Evolutionary conservation across 305 asterid genomes (phyloP), one percentile per base, ranked within the genome.

Genomic region (Solanum aculeatissimum): DNA sequence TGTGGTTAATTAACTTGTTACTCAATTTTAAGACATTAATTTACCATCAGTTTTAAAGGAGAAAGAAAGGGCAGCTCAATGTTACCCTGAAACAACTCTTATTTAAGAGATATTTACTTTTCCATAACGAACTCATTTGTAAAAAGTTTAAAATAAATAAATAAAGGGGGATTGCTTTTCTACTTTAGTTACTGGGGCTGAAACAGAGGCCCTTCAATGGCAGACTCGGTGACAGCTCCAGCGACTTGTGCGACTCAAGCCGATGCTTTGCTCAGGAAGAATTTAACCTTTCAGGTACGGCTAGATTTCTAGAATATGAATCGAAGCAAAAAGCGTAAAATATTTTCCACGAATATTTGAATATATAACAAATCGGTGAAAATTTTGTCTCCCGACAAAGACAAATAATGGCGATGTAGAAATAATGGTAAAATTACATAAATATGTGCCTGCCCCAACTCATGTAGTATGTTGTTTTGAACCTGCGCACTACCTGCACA

Each of bases 181-280:
- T 43, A 21, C 1, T 71, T 71, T 19, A 38, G 18, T 38, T 71
- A 21, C 80, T 43, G 54, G 80, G 35, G 38, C 1, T 71, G 80
- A 43, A 71, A 70, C 32, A 21, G 57, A 71, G 57, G 21, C 43
- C 35, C 35, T 71, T 42, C 80, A 40, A 94, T 93, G 97, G 93
- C 88, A 54, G 98, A 90, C 85, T 74, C 89, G 18, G 68, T 92
- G 32, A 81, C 68, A 62, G 95, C 92, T 53, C 91, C 90, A 65
- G 90, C 97, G 71, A 95, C 92, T 85, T 93, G 89, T 68, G 88
- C 94, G 93, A 94, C 97, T 38, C 99, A 94, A 90, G 98, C 98
- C 11, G 88, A 93, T 92, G 99, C 99, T 88, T 86, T 95, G 89
- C 95, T 95, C 32, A 86, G 97, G 89, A 94, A 95, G 89, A 95